Evolutionary conservation across 768 basidiomycete genomes (phyloP), one percentile per base, ranked within the genome.

Genomic region (Termitomyces titanicus): DNA sequence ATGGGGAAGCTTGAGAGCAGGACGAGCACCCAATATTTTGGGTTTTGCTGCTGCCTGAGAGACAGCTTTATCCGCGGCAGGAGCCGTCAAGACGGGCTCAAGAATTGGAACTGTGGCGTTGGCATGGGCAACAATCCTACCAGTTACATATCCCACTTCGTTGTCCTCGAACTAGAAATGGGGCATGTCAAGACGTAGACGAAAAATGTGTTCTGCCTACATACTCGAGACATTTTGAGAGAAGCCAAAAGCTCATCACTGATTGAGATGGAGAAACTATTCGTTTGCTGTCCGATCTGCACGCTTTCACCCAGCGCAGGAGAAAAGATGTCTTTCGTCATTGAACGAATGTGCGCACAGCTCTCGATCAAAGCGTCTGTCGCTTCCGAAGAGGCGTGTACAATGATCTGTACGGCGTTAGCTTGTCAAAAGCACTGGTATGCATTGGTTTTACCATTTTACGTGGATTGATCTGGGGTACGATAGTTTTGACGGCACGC

Each of bases 271-370:
- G 95, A 94, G 72, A 93, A 98, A 63, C 85, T 94, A 63, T 90
- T 92, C 40, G 92, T 95, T 65, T 98, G 92, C 67, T 98, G 96
- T 22, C 97, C 97, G 58, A 98, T 95, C 64, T 89, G 89, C 37
- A 98, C 70, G 15, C 76, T 82, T 67, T 97, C 90, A n/a, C 86
- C 85, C 27, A 79, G 74, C 10, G 69, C 65, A 0, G 97, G 97
- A 7, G 89, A 82, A 68, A 82, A 92, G 34, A 98, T 92, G 59
- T 98, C 94, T 67, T 87, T 89, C 7, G 96, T 96, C 89, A 97
- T 92, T 0, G 92, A 78, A 1, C 91, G 84, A 50, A 94, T 89
- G 44, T 88, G 84, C 22, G 80, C 82, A 65, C 93, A 94, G 61
- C 89, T 90, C 55, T 86, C 81, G 29, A 94, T 82, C 10, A 99